phyloP scores from a whole-genome alignment of 2,329 filamentous ascomycete species.

The Pseudocercospora musae region DNA sequence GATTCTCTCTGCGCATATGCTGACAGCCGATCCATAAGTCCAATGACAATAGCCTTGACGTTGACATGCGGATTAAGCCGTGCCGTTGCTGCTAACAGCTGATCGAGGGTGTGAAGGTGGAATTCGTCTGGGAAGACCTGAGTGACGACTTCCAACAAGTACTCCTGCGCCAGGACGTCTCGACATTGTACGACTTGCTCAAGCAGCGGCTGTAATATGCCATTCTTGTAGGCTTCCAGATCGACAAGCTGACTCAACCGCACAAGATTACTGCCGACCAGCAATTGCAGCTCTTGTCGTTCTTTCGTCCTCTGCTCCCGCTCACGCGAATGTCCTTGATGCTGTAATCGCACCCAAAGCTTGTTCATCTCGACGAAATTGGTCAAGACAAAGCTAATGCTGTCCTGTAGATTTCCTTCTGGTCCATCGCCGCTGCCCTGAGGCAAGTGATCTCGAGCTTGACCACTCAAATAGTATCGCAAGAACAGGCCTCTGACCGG shows the following conservation, averaged over 20 bases:
- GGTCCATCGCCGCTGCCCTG: slow-evolving; percentile 80
- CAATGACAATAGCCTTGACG: slow-evolving; percentile 96
- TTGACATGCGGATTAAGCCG: slow-evolving; percentile 94
- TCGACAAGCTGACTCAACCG: slow-evolving; percentile 93
- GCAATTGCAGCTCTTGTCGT: slow-evolving; percentile 87
- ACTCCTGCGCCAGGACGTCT: slow-evolving; percentile 95
- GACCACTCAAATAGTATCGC: slow-evolving; percentile 92
- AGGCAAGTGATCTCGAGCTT: slow-evolving; percentile 86
- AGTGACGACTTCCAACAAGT: slow-evolving; percentile 94
- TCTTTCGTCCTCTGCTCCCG: slow-evolving; percentile 91
- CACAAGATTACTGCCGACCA: slow-evolving; percentile 95
- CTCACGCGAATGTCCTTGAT: slow-evolving; percentile 94
- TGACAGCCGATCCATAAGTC: slow-evolving; percentile 92
- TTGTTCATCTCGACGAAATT: slow-evolving; percentile 99
- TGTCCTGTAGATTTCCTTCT: slow-evolving; percentile 93
- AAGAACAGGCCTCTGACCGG: slow-evolving; percentile 92
- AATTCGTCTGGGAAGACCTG: slow-evolving; percentile 99
- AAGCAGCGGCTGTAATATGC: slow-evolving; percentile 81
- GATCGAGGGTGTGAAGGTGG: slow-evolving; percentile 92
- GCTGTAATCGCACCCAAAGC: slow-evolving; percentile 94
- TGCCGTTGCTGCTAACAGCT: slow-evolving; percentile 89
- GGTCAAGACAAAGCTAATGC: slow-evolving; percentile 94
- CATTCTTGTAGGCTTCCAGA: slow-evolving; percentile 86
- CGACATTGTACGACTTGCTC: slow-evolving; percentile 98
- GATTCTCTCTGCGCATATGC: slow-evolving; percentile 91